phyloP scores from a whole-genome alignment of 2,329 filamentous ascomycete species.

The Stagonosporopsis rhizophila region DNA sequence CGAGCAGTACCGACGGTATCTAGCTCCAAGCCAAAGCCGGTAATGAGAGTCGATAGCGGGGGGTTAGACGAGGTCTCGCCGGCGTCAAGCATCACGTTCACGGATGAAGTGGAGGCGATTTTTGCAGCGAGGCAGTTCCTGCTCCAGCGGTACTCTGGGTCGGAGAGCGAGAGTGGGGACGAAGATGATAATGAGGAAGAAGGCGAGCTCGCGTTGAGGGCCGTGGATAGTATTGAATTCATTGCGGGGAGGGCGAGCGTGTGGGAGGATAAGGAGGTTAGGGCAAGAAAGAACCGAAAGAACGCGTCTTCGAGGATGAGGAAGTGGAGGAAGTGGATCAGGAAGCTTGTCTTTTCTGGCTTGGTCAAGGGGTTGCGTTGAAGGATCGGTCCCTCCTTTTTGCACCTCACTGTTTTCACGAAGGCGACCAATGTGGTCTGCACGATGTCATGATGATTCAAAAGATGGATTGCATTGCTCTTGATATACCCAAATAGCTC shows the following conservation, averaged over 20 bases:
- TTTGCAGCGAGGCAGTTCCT: background rate
- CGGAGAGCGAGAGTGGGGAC: background rate
- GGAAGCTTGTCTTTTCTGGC: background rate
- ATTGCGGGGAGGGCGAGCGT: background rate
- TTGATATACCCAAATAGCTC: background rate
- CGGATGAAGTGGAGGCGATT: slow-evolving; percentile 2
- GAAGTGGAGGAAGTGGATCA: background rate
- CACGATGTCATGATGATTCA: background rate
- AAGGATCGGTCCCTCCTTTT: background rate
- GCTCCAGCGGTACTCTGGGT: background rate
- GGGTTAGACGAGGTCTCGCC: slow-evolving; percentile 3
- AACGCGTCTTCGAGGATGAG: background rate
- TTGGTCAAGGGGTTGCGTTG: background rate
- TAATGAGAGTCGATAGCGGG: slow-evolving; percentile 5
- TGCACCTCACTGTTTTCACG: background rate
- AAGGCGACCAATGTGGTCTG: background rate
- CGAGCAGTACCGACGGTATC: background rate
- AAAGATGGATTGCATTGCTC: background rate
- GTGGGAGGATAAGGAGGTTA: slow-evolving; percentile 5
- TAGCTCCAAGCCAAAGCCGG: background rate
- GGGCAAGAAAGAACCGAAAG: background rate
- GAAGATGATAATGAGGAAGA: background rate
- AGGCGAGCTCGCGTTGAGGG: background rate
- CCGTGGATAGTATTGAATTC: slow-evolving; percentile 11
- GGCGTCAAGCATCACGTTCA: slow-evolving; percentile 7